These are phyloP conservation scores for Coemansia sp. DNA, from an alignment of 192 early-diverging fungal genomes.

Conservation along the genomic window DNA sequence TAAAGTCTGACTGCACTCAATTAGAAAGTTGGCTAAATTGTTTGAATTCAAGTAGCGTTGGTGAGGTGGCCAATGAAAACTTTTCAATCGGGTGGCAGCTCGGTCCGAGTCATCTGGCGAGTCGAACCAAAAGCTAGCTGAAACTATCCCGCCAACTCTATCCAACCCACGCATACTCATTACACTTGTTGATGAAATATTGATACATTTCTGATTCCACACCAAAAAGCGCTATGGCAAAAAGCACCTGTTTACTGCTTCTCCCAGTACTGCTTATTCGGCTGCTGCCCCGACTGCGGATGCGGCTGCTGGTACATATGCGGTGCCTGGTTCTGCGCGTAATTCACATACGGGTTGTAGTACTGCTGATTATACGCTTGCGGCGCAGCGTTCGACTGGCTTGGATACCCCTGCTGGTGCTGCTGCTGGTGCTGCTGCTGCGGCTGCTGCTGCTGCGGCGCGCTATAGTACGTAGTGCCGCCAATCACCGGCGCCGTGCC, in stretches of 20 bases:
- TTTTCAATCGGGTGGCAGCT: background rate
- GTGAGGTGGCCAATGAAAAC: background rate
- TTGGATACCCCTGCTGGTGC: constrained; percentile 38
- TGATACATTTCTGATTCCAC: background rate
- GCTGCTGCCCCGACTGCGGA: constrained; percentile 25
- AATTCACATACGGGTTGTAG: constrained; percentile 48
- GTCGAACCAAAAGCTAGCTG: background rate
- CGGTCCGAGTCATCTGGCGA: background rate
- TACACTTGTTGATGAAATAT: no score
- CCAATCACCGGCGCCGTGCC: constrained; percentile 48
- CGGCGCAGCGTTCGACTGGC: constrained; percentile 41
- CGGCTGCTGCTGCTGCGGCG: constrained; percentile 48
- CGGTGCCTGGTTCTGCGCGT: constrained; percentile 42
- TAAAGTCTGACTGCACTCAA: background rate
- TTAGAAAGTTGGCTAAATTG: background rate
- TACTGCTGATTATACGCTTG: constrained; percentile 41
- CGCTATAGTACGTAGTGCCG: constrained; percentile 54
- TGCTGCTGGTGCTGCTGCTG: constrained; percentile 37
- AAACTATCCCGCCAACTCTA: no score
- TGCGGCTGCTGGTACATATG: constrained; percentile 51
- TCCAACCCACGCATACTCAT: no score
- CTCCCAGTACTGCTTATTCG: constrained; percentile 46
- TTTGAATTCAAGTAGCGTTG: background rate
- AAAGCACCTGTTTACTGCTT: constrained; percentile 25
- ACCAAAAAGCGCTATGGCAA: background rate